These are phyloP conservation scores for Colletotrichum shisoi DNA, from an alignment of 2,329 filamentous ascomycete species.

Conservation along the genomic window DNA sequence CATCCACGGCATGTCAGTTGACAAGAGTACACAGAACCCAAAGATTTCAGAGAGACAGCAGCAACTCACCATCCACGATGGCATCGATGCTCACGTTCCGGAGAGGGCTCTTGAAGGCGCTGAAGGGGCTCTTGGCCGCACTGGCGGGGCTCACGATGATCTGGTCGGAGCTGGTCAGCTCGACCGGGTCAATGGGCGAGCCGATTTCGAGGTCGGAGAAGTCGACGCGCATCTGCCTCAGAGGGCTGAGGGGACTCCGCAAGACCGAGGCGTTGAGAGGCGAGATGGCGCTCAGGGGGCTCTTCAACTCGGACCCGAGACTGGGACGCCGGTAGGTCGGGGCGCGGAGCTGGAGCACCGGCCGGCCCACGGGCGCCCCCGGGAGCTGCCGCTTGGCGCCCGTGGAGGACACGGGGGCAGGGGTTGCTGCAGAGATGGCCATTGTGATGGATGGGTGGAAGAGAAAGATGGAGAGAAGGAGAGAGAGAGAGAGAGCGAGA, in stretches of 20 bases:
- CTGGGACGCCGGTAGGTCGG: conserved; percentile 12
- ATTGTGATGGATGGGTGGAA: conserved; percentile 17
- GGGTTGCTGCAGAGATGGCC: conserved; percentile 15
- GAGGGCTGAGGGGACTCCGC: conserved; percentile 29
- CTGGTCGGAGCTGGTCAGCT: conserved; percentile 10
- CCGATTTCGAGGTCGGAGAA: conserved; percentile 33
- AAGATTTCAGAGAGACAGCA: neutral
- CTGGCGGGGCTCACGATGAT: conserved; percentile 8
- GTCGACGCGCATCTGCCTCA: conserved; percentile 24
- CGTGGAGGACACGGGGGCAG: neutral
- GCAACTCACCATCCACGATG: neutral
- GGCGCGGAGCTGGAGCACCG: conserved; percentile 27
- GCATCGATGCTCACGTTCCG: neutral
- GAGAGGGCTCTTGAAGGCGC: conserved; percentile 25
- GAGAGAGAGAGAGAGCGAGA: neutral
- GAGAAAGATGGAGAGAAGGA: neutral
- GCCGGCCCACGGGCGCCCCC: conserved; percentile 15
- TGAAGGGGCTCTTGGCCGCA: conserved; percentile 18
- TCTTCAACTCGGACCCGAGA: conserved; percentile 17
- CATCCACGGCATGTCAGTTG: too few species aligned
- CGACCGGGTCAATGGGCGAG: conserved; percentile 33
- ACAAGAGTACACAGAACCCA: too few species aligned
- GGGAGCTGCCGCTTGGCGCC: conserved; percentile 4
- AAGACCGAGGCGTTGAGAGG: conserved; percentile 24
- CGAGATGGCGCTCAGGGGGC: conserved; percentile 28